Conservation (phyloP, 2,329 filamentous ascomycete species). For the Claviceps purpurea region DNA sequence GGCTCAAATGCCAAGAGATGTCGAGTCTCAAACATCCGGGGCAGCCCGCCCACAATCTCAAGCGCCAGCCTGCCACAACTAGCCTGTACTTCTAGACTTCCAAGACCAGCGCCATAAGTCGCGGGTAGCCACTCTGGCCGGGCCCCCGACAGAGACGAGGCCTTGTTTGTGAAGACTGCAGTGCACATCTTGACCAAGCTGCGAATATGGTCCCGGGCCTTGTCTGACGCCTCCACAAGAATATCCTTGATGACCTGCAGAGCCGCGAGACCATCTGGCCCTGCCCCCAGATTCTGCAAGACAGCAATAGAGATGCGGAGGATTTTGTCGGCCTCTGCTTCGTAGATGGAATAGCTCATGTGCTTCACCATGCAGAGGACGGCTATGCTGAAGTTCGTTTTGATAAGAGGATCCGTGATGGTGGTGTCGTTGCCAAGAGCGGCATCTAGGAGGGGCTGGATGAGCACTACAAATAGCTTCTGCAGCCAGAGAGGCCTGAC, state of each 20-base stretch:
- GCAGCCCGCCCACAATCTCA: conserved; percentile 33
- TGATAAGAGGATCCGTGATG: conserved; percentile 15
- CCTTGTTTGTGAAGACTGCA: conserved; percentile 22
- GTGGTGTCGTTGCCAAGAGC: conserved; percentile 22
- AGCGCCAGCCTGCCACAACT: conserved; percentile 33
- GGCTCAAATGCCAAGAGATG: conserved; percentile 30
- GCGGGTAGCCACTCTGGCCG: conserved; percentile 18
- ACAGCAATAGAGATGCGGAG: conserved; percentile 36
- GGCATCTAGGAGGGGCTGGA: conserved; percentile 29
- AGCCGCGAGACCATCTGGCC: conserved; percentile 32
- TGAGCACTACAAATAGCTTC: conserved; percentile 33
- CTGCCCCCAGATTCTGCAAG: conserved; percentile 26
- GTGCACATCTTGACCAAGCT: conserved; percentile 34
- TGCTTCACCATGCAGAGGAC: conserved; percentile 36
- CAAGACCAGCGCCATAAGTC: conserved; percentile 9
- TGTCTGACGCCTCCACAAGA: conserved; percentile 30
- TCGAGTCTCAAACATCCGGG: conserved; percentile 33
- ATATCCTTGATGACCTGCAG: conserved; percentile 35
- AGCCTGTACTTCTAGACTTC: conserved; percentile 13
- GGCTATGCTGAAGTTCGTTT: conserved; percentile 31
- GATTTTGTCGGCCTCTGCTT: conserved; percentile 33
- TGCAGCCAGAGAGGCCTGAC: conserved; percentile 35
- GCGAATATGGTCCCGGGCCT: conserved; percentile 33
- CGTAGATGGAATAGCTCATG: conserved; percentile 36
- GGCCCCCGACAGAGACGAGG: conserved; percentile 12